Percentiles rank a stretch among this genome's conserved stretches.
Conservation (phyloP, 768 basidiomycete species). For the Agaricus subrufescens region DNA sequence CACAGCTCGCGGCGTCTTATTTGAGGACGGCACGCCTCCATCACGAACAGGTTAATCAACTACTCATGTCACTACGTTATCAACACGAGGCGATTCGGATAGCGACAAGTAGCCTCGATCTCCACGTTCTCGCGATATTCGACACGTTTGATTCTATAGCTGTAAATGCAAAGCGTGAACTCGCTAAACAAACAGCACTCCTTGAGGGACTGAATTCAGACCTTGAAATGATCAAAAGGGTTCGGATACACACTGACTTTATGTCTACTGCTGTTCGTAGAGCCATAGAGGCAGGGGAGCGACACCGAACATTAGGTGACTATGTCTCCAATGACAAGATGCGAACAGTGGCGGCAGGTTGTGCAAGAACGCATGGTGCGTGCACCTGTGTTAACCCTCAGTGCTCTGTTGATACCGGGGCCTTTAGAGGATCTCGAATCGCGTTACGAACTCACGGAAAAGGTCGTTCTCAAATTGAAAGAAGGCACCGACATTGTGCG, state of each 20-base stretch:
- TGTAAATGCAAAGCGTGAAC: constrained; percentile 51
- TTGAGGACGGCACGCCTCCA: constrained; percentile 60
- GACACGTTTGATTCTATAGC: constrained; percentile 68
- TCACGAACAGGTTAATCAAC: constrained; percentile 53
- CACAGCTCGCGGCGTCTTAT: constrained; percentile 64
- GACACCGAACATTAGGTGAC: constrained; percentile 66
- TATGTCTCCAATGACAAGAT: constrained; percentile 79
- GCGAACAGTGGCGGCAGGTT: constrained; percentile 73
- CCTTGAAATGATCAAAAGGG: constrained; percentile 60
- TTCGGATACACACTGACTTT: constrained; percentile 73
- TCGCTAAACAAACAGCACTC: constrained; percentile 60
- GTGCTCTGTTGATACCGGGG: not conserved
- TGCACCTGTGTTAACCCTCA: constrained; percentile 5
- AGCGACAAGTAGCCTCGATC: constrained; percentile 67
- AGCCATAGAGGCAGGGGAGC: constrained; percentile 69
- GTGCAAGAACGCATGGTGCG: constrained; percentile 64
- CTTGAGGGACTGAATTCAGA: constrained; percentile 66
- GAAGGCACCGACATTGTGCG: constrained; percentile 60
- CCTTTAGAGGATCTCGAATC: constrained; percentile 50
- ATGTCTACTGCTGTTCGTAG: constrained; percentile 61
- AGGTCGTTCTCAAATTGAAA: constrained; percentile 46
- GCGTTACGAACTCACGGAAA: constrained; percentile 52
- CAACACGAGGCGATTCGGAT: constrained; percentile 72
- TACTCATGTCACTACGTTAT: constrained; percentile 47
- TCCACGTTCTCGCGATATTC: constrained; percentile 64